phyloP scores from a whole-genome alignment of 139 green algal genomes.

The Micromonas pusilla region DNA sequence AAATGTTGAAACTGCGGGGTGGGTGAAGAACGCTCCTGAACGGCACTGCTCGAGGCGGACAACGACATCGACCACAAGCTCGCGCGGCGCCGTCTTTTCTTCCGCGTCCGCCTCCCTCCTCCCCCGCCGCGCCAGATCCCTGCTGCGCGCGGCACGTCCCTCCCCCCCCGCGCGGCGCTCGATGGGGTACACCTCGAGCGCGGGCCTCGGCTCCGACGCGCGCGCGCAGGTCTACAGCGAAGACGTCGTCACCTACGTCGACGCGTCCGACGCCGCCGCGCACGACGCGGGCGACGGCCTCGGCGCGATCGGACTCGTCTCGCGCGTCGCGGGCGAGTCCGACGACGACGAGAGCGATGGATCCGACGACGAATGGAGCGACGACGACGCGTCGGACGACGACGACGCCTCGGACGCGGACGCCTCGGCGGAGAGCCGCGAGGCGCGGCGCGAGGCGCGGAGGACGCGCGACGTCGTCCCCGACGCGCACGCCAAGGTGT shows the following conservation, averaged over 20 bases:
- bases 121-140: too few relatives aligned
- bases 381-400: constrained; percentile 30
- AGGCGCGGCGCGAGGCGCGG: too few relatives aligned
- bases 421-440: not conserved
- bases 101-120: too few relatives aligned
- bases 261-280: not conserved
- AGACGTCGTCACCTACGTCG: constrained; percentile 15
- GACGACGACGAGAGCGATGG: not conserved
- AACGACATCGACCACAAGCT: too few relatives aligned
- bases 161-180: not conserved
- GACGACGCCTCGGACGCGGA: not conserved
- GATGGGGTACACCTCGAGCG: not conserved
- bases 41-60: too few relatives aligned
- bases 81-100: too few relatives aligned
- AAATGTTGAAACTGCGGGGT: too few relatives aligned
- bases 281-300: not conserved
- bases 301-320: not conserved
- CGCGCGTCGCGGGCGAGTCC: not conserved
- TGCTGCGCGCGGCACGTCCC: too few relatives aligned
- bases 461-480: too few relatives aligned
- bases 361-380: constrained; percentile 22
- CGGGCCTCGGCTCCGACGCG: not conserved
- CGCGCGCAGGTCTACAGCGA: not conserved
- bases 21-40: too few relatives aligned
- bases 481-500: constrained; percentile 30